Evolutionary conservation across 169 alveolate species (phyloP), one percentile per base, ranked within the genome.

Genomic region (Plasmodium cynomolgi): DNA sequence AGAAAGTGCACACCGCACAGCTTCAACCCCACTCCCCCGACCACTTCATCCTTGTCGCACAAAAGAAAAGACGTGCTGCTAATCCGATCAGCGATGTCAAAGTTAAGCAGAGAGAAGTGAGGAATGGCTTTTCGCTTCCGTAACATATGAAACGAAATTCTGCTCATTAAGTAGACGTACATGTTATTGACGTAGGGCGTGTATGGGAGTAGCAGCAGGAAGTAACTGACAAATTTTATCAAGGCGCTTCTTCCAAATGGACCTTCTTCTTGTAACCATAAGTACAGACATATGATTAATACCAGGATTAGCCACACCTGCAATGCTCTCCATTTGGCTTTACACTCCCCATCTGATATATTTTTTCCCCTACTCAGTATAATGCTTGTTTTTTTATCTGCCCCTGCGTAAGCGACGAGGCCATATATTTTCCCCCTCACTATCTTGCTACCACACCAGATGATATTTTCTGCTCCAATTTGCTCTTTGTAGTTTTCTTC

Each of bases 361-460:
- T 62, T 31, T 9, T 71, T 84, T 71, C 34, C 50, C n/a, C 50
- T 84, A 9, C 56, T 34, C 74, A 68, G 31, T n/a, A 33, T 71
- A 9, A 84, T 54, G 6, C 50, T 84, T 8, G 83, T 39, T 73
- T 84, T 84, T 71, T 84, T 84, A 31, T 84, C 92, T 68, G 29
- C 23, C 15, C 92, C 92, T 71, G 83, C 77, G 50, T 84, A 84
- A 17, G 73, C 71, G 31, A 84, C 92, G n/a, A 84, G 77, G 9
- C 92, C 92, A 84, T 84, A 84, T 6, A 84, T 37, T 23, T 29
- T 68, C n/a, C 92, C 83, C 77, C 50, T 8, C n/a, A 84, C 68
- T n/a, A 84, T 68, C 15, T 13, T 84, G 77, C 81, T 68, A 29
- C 56, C 54, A 54, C 83, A 26, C 92, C 92, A 84, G 72, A 84